Base-by-base conservation (phyloP, 192 early-diverging fungal genomes). In the Geranomyces variabilis region DNA sequence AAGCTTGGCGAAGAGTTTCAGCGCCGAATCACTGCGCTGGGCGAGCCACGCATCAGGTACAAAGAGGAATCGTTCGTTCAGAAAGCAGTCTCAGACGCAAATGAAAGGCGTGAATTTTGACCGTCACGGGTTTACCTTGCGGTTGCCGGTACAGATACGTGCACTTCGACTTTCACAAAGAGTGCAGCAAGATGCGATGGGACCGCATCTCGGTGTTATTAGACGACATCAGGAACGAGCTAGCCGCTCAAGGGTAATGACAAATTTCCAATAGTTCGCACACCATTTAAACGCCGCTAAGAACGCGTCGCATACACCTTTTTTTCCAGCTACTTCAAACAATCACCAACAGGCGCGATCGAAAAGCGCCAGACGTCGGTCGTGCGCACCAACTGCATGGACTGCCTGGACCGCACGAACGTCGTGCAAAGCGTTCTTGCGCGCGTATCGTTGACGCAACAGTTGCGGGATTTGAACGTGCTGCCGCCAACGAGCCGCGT, bases 321-420 rank as follows among this genome's bases (percentile, higher is more conserved):
- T 47, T 9, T n/a, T 2, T 51, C 0, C 74, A 89, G 89, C 28
- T 93, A 88, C 70, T 88, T 82, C 48, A 70, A 83, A 51, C 57
- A 71, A 17, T 78, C 89, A 44, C 65, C 74, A 1, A 68, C 78
- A 19, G 70, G 74, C 51, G 71, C 69, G 45, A 69, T 85, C 24
- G 34, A 66, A 8, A 71, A 77, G 33, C 73, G 66, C 43, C 96
- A 99, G 69, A 81, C 78, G 5, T 94, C 93, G 10, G 91, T 97
- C 15, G 82, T 95, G 36, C 91, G 98, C 57, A 91, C 96, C 1
- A 99, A 99, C 78, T 99, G 98, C 79, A 97, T 99, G 92, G 98
- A 99, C 81, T 99, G 98, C 77, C 80, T 99, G 41, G 98, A 99
- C 75, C 90, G 98, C 70, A 99, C 98, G 31, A 99, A 99, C 74